Evolutionary conservation across 495 filamentous ascomycete genomes (phyloP), one percentile per base, ranked within the genome.

Genomic region (Podospora australis): DNA sequence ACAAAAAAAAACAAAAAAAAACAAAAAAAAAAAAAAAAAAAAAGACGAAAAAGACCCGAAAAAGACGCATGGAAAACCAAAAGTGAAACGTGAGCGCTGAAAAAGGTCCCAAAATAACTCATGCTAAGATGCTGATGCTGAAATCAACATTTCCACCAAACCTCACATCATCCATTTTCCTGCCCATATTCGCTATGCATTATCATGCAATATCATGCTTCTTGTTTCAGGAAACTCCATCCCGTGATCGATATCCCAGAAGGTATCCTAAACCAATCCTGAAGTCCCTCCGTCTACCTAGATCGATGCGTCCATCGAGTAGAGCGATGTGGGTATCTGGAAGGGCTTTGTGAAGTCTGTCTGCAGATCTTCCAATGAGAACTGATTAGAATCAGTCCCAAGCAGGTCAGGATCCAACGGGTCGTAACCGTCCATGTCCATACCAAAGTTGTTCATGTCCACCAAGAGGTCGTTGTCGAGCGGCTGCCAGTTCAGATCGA

Each of bases 301-400:
- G 13, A 43, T 23, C 23, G 40, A 43, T n/a, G 39, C 39, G 46
- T 72, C 68, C 52, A 73, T 55, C 14, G 62, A 68, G 52, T 67
- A 77, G 6, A 68, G 46, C 23, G 66, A 67, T 20, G 54, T 59
- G 40, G 76, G 71, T 32, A 75, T 61, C 30, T 50, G 21, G 40
- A 71, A 72, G 2, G 70, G 65, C 49, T 74, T 70, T 6, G 61
- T 53, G 21, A 69, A 73, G 28, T 68, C 65, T 1, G 45, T 52
- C 13, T 52, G 26, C 46, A 71, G 60, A 19, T 70, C 66, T n/a
- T 75, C 73, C 63, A 67, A 68, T 9, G 44, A 29, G n/a, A 65
- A 58, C 34, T 52, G 46, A 16, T 50, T 11, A 13, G 42, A n/a
- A 3, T 60, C 57, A 34, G 6, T 34, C 6, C 39, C 41, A 40